Conservation (phyloP, 148 eudicot species). For the Arbutus unedo region DNA sequence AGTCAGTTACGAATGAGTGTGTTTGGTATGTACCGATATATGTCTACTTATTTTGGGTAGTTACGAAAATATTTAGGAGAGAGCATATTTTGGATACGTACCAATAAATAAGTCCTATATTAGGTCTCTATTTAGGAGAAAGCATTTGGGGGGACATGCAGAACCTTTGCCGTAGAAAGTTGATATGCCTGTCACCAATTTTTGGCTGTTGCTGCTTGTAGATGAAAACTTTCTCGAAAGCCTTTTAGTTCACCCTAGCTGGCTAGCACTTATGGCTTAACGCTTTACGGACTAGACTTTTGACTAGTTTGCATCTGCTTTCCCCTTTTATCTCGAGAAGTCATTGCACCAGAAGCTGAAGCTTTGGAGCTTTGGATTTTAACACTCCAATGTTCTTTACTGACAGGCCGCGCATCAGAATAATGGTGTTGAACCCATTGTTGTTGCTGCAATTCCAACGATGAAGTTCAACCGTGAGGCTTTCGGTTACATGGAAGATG, state of each 20-base stretch:
- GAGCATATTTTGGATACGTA: too few species aligned
- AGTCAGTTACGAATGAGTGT: too few species aligned
- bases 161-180: not conserved
- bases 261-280: not conserved
- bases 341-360: not conserved
- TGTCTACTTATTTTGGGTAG: too few species aligned
- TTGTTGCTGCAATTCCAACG: slow-evolving; percentile 70
- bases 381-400: not conserved
- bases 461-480: slow-evolving; percentile 54
- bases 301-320: not conserved
- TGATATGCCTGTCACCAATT: not conserved
- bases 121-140: too few species aligned
- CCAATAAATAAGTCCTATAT: too few species aligned
- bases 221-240: not conserved
- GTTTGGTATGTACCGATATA: too few species aligned
- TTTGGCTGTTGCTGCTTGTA: not conserved
- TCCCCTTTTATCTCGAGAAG: not conserved
- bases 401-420: slow-evolving; percentile 54
- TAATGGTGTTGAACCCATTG: slow-evolving; percentile 52
- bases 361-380: not conserved
- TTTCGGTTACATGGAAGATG: slow-evolving; percentile 50
- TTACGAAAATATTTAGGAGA: too few species aligned
- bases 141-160: not conserved
- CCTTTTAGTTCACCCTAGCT: not conserved
- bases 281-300: not conserved